Base-by-base conservation (phyloP, 345 rosid species). In the Aurinia saxatilis region DNA sequence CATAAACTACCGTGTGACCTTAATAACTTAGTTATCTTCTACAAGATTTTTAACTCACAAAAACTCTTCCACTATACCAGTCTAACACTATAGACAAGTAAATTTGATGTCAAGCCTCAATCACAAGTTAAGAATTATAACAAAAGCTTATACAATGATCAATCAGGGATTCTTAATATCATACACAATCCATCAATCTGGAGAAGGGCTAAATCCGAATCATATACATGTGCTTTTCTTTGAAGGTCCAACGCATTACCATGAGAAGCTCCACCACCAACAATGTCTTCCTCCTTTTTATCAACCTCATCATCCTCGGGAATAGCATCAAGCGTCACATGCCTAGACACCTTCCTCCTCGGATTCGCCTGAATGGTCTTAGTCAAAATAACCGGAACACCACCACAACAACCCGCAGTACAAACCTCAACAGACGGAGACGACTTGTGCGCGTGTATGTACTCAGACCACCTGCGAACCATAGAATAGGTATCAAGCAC, bases 251-350 rank as follows among this genome's bases (percentile, higher is more conserved):
- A 65, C 8, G 78, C 77, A 54, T 74, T 34, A 34, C 11, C 11
- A 34, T 34, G 10, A 1, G 17, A 12, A 21, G 14, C 61, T 15
- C 34, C 66, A 44, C 39, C 71, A 21, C 2, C 49, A 50, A 50
- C 60, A 34, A 49, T 0, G 39, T 57, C 65, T 35, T 54, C 71
- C 50, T 75, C 86, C 53, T 75, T 85, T 75, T 88, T 79, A 15
- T 73, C 84, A 44, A 77, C 52, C 74, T 88, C 98, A 36, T 85
- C 96, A 14, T 85, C 91, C 81, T 89, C 98, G 0, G 96, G 97
- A 40, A 92, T 92, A 7, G 97, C 82, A 59, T 85, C 93, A 50
- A 89, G 81, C 17, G 75, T 66, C 38, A 63, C 72, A 45, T 76
- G 84, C 57, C 86, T 79, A 11, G 75, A 70, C 6, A 65, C 77